phyloP scores from a whole-genome alignment of 148 eudicot species.

The Fagopyrum homotropicum region DNA sequence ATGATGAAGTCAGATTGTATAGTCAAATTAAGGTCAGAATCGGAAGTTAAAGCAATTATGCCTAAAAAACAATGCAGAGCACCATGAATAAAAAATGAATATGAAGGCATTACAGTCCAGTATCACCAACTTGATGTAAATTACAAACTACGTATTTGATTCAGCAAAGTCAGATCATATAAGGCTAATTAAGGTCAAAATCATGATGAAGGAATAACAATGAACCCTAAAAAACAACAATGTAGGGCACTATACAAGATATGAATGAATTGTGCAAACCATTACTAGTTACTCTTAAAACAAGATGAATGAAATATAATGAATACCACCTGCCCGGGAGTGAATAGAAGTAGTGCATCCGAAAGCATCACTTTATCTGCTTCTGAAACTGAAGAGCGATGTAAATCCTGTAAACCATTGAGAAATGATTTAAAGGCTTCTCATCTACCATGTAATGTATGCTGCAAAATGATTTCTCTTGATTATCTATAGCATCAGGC shows the following conservation, averaged over 20 bases:
- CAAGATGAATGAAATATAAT: background rate
- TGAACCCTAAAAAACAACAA: background rate
- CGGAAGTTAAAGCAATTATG: too few species aligned
- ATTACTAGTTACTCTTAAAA: background rate
- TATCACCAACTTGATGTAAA: background rate
- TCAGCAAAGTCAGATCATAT: background rate
- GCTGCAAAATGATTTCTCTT: background rate
- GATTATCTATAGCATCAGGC: background rate
- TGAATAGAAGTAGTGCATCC: conserved; percentile 79
- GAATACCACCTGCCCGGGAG: conserved; percentile 88
- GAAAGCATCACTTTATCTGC: conserved; percentile 87
- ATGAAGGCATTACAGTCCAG: too few species aligned
- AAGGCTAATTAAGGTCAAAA: background rate
- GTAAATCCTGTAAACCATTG: conserved; percentile 41
- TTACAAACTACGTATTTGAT: background rate
- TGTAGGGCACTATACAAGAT: background rate
- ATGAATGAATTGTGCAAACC: background rate
- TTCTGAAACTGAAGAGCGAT: conserved; percentile 43
- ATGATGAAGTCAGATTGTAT: too few species aligned
- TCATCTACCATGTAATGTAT: background rate
- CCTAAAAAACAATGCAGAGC: too few species aligned
- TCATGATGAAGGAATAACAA: conserved; percentile 5
- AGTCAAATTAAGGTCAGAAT: too few species aligned
- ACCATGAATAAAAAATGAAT: too few species aligned
- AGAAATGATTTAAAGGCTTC: background rate